phyloP scores from a whole-genome alignment of 805 yeast genomes.

The Cyberlindnera suaveolens region DNA sequence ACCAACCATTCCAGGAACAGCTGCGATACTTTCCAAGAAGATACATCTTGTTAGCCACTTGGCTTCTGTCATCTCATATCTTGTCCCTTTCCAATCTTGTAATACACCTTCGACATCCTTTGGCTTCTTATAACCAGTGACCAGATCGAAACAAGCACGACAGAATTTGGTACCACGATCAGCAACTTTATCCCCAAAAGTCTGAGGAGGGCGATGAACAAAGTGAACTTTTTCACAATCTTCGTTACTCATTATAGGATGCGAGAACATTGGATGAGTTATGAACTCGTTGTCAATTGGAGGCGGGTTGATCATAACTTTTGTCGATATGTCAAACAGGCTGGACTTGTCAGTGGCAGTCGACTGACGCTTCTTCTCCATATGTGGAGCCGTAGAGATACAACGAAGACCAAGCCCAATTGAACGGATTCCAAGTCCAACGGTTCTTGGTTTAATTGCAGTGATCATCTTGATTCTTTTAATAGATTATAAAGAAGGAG shows the following conservation, averaged over 20 bases:
- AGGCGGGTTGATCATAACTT: no score
- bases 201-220: constrained; percentile 46
- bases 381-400: no score
- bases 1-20: constrained; percentile 78
- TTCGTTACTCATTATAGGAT: constrained; percentile 32
- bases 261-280: constrained; percentile 27
- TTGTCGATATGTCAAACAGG: no score
- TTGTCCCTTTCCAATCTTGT: constrained; percentile 26
- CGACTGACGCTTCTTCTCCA: no score
- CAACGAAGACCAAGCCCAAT: no score
- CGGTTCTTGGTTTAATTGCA: no score
- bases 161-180: constrained; percentile 37
- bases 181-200: constrained; percentile 48
- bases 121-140: constrained; percentile 62
- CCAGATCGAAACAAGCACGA: constrained; percentile 49
- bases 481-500: no score
- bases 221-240: constrained; percentile 37
- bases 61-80: constrained; percentile 49
- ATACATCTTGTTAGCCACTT: constrained; percentile 61
- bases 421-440: no score
- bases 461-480: no score
- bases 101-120: constrained; percentile 29
- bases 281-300: no score
- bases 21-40: constrained; percentile 67
- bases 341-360: no score